Conservation (phyloP, 176 grass and related monocot genomes). For the Bolboschoenus planiculmis region DNA sequence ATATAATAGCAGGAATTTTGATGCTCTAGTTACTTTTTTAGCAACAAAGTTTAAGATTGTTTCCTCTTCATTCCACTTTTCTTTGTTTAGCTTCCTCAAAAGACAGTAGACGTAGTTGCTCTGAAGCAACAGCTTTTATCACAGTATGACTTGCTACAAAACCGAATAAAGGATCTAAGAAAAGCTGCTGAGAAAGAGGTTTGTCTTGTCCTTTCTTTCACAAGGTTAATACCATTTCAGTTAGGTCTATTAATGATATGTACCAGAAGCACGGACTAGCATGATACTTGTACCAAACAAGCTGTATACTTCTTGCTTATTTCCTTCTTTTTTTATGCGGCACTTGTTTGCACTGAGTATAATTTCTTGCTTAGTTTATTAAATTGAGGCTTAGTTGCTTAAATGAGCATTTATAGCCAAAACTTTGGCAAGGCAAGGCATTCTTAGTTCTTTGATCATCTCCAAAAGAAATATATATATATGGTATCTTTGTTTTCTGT, state of each 20-base stretch:
- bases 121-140: constrained; percentile 82
- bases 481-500: neutral
- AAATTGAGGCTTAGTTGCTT: neutral
- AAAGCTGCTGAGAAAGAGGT: constrained; percentile 81
- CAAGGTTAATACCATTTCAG: neutral
- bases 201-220: constrained; percentile 18
- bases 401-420: neutral
- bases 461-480: neutral
- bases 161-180: constrained; percentile 68
- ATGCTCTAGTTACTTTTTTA: constrained; percentile 2
- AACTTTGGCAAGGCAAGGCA: neutral
- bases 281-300: neutral
- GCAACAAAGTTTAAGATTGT: constrained; percentile 9
- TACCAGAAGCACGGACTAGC: neutral
- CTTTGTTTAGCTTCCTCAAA: constrained; percentile 64
- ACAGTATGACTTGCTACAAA: constrained; percentile 87
- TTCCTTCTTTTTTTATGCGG: neutral
- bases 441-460: neutral
- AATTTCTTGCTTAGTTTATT: neutral
- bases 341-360: neutral
- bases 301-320: neutral
- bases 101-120: constrained; percentile 65
- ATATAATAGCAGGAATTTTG: neutral
- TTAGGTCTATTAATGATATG: neutral
- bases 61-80: neutral